A percentile compares a stretch with the other conserved stretches of the same genome.
These are phyloP conservation scores for Aethionema arabicum DNA, from an alignment of 345 rosid species.

Conservation along the genomic window DNA sequence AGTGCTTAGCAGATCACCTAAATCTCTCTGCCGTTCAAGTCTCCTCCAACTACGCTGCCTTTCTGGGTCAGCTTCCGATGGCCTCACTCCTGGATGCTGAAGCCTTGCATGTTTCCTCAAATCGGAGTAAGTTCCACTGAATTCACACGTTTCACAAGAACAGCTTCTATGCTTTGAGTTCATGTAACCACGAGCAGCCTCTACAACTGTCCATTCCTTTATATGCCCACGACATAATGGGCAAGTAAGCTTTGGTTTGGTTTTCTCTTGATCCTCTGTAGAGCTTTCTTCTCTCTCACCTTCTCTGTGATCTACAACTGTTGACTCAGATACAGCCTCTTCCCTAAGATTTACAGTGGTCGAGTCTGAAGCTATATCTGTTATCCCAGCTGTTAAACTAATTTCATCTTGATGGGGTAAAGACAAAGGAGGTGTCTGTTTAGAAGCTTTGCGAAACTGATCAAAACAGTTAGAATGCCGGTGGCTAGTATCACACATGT, in stretches of 20 bases:
- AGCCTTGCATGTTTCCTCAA: constrained; percentile 90
- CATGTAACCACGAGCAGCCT: constrained; percentile 77
- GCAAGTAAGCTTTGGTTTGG: constrained; percentile 56
- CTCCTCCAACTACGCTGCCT: constrained; percentile 92
- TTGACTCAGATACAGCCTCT: constrained; percentile 22
- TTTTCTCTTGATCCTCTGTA: constrained; percentile 41
- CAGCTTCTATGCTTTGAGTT: constrained; percentile 82
- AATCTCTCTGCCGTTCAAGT: constrained; percentile 91
- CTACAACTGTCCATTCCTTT: constrained; percentile 74
- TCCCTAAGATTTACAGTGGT: constrained; percentile 38
- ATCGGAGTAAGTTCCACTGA: constrained; percentile 71
- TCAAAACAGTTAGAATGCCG: constrained; percentile 96
- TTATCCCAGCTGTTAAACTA: constrained; percentile 16
- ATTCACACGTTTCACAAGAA: constrained; percentile 80
- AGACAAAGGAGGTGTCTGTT: constrained; percentile 37
- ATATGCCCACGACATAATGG: constrained; percentile 90
- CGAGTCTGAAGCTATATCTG: constrained; percentile 36
- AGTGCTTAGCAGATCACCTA: constrained; percentile 91
- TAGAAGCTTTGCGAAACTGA: constrained; percentile 73
- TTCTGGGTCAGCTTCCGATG: constrained; percentile 89
- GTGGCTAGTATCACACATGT: constrained; percentile 97
- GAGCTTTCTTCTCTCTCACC: constrained; percentile 16
- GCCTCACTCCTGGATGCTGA: constrained; percentile 81
- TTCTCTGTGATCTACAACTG: constrained; percentile 7
- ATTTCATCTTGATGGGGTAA: constrained; percentile 39